A percentile compares a stretch with the other conserved stretches of the same genome.
These are phyloP conservation scores for Phaffia rhodozyma DNA, from an alignment of 1,284 basidiomycete genomes.

Conservation along the genomic window DNA sequence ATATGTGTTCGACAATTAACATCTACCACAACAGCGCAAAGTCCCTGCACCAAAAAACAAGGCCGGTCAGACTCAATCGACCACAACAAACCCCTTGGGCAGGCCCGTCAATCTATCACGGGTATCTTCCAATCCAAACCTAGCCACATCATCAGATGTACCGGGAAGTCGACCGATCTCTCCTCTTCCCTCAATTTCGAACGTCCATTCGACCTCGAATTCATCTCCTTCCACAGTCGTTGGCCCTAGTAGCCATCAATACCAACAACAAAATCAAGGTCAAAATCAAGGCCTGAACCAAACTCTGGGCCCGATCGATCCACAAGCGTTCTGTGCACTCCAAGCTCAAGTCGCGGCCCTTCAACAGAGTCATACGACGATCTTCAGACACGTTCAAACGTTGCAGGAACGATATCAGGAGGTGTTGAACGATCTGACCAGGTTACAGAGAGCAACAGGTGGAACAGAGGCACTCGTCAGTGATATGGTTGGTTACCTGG, in stretches of 20 bases:
- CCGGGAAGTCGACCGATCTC: neutral
- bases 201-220: neutral
- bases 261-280: slow-evolving; percentile 7
- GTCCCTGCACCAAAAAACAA: slow-evolving; percentile 45
- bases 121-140: slow-evolving; percentile 28
- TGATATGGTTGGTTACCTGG: slow-evolving; percentile 64
- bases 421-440: slow-evolving; percentile 67
- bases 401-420: slow-evolving; percentile 64
- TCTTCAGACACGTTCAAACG: slow-evolving; percentile 46
- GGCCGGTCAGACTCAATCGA: slow-evolving; percentile 47
- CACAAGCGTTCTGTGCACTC: slow-evolving; percentile 33
- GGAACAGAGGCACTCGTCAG: slow-evolving; percentile 77
- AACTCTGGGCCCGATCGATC: neutral
- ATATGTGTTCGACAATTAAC: neutral
- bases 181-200: neutral
- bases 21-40: slow-evolving; percentile 45
- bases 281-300: slow-evolving; percentile 6
- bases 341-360: slow-evolving; percentile 45
- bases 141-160: slow-evolving; percentile 15
- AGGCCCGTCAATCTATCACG: slow-evolving; percentile 12
- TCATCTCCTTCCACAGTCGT: neutral
- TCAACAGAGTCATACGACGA: slow-evolving; percentile 47
- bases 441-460: slow-evolving; percentile 69
- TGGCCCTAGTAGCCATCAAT: slow-evolving; percentile 7
- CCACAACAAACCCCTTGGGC: neutral